Conservation (phyloP, 306 rosid genomes). For the Ormosia semicastrata region DNA sequence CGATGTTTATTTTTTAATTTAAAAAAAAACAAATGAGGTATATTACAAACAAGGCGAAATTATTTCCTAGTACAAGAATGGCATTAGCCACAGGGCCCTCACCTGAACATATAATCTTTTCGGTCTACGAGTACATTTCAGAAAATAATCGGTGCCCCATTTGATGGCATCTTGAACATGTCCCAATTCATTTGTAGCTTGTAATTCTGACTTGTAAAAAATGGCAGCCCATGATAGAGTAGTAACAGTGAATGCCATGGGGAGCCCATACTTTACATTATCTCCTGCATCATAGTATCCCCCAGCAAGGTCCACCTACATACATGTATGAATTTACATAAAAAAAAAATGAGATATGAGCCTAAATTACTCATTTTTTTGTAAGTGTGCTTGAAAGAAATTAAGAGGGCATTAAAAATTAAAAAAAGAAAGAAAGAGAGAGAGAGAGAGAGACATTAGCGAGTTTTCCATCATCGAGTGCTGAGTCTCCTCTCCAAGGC, state of each 20-base stretch:
- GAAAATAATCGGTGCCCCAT: constrained; percentile 93
- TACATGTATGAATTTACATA: not conserved
- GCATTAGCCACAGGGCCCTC: not conserved
- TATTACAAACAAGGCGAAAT: no score
- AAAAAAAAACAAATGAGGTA: not conserved
- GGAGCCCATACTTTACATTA: constrained; percentile 88
- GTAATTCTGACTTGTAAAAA: constrained; percentile 46
- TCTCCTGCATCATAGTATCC: constrained; percentile 99
- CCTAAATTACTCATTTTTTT: not conserved
- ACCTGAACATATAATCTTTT: constrained; percentile 71
- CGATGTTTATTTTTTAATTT: not conserved
- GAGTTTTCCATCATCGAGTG: constrained; percentile 68
- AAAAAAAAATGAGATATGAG: not conserved
- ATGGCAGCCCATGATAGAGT: constrained; percentile 81
- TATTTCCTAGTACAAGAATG: not conserved
- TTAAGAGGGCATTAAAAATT: not conserved
- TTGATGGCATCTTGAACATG: constrained; percentile 53
- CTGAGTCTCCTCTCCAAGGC: constrained; percentile 93
- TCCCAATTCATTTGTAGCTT: constrained; percentile 55
- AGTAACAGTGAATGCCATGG: constrained; percentile 92
- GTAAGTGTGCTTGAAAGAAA: not conserved
- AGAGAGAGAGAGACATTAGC: constrained; percentile 38
- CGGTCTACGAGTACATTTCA: constrained; percentile 45
- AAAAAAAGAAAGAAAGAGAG: not conserved
- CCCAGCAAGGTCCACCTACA: constrained; percentile 75